Conservation (phyloP, 495 filamentous ascomycete species). For the Aspergillus sclerotioniger region DNA sequence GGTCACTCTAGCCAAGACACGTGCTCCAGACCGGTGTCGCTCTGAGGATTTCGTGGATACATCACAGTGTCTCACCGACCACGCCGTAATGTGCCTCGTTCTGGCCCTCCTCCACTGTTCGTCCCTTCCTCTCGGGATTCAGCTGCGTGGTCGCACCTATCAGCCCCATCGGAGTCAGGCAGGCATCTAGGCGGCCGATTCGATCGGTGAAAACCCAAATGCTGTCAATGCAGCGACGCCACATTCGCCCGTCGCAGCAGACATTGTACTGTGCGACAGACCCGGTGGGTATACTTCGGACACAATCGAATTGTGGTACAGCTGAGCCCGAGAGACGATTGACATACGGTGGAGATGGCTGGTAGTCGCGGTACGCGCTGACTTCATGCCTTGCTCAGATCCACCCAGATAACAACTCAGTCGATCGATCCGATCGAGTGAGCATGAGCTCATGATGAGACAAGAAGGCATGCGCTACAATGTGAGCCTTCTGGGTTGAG, state of each 20-base stretch:
- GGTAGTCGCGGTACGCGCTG: not conserved
- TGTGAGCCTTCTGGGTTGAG: not conserved
- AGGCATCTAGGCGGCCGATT: not conserved
- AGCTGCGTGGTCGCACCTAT: not conserved
- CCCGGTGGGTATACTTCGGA: conserved; percentile 1
- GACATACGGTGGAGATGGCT: not conserved
- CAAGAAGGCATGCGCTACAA: not conserved
- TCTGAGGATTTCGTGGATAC: not conserved
- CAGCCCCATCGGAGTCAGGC: conserved; percentile 1
- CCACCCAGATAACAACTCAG: not conserved
- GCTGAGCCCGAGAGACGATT: not conserved
- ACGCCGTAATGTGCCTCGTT: not conserved
- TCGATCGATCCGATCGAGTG: not conserved
- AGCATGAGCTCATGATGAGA: not conserved
- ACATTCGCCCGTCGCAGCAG: not conserved
- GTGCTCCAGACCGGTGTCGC: not conserved
- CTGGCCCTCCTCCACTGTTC: not conserved
- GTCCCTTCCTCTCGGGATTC: not conserved
- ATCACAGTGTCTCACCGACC: not conserved
- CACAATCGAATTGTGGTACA: not conserved
- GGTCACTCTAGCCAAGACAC: not conserved
- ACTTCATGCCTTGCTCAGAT: not conserved
- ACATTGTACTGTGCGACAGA: conserved; percentile 2
- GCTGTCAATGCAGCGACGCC: conserved; percentile 2
- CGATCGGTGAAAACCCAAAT: not conserved